Evolutionary conservation across 1,284 basidiomycete genomes (phyloP).

Genomic region (Vanrija sp.): DNA sequence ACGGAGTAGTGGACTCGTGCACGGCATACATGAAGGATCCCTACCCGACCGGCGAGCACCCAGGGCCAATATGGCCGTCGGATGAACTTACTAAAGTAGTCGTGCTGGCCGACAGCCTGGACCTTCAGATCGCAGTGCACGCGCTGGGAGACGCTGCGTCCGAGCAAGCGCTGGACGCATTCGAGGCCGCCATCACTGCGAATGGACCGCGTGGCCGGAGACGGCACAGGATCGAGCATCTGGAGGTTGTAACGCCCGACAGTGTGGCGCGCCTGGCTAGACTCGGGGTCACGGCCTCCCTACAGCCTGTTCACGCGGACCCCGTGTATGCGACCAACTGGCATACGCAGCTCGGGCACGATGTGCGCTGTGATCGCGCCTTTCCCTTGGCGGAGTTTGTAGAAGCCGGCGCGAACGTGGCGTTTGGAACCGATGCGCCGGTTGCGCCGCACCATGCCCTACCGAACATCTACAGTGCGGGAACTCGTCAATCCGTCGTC

Average conservation of each 20-base stretch:
- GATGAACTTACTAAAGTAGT: conserved; percentile 23
- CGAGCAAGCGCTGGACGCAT: conserved; percentile 28
- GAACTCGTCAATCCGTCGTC: conserved; percentile 24
- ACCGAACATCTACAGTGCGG: conserved; percentile 30
- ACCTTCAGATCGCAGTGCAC: conserved; percentile 31
- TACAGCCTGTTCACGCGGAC: conserved; percentile 36
- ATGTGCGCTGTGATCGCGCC: conserved; percentile 24
- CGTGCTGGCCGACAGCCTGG: conserved; percentile 24
- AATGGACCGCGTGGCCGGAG: conserved; percentile 16
- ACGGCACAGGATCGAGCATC: conserved; percentile 33
- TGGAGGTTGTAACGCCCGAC: conserved; percentile 24
- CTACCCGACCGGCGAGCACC: conserved; percentile 18
- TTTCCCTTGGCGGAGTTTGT: conserved; percentile 30
- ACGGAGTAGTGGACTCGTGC: conserved; percentile 34
- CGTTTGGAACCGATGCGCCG: conserved; percentile 32
- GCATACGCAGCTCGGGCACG: conserved; percentile 21
- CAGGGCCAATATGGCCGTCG: conserved; percentile 30
- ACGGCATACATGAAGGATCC: conserved; percentile 32
- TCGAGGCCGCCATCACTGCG: conserved; percentile 20
- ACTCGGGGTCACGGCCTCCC: conserved; percentile 25
- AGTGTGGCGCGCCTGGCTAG: conserved; percentile 21
- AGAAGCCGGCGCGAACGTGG: conserved; percentile 19
- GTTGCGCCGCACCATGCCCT: conserved; percentile 26
- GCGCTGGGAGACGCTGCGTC: conserved; percentile 35
- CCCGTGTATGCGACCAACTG: conserved; percentile 27